phyloP scores from a whole-genome alignment of 495 filamentous ascomycete genomes.

The Neurospora africana region DNA sequence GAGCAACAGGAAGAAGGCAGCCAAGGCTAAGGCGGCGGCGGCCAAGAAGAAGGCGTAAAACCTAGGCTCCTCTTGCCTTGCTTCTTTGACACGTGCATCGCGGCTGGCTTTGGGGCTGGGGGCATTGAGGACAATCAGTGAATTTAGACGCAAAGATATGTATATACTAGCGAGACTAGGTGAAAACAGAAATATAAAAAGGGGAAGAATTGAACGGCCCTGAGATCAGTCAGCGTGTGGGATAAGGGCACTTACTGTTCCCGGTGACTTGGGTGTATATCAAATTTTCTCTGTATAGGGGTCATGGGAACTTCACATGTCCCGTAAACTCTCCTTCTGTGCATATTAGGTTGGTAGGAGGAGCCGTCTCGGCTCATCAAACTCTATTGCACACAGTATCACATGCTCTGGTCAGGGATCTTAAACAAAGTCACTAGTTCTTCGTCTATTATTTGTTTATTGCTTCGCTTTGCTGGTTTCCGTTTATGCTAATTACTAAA shows the following conservation, averaged over 20 bases:
- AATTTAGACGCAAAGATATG: not conserved
- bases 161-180: not conserved
- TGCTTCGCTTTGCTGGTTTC: not conserved
- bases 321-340: not conserved
- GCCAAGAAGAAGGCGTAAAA: constrained; percentile 39
- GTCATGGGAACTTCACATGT: not conserved
- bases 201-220: not conserved
- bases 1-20: constrained; percentile 93
- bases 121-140: not conserved
- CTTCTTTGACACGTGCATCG: not conserved
- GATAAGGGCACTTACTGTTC: not conserved
- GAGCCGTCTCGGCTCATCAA: not conserved
- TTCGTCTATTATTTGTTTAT: not conserved
- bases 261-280: not conserved
- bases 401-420: not conserved
- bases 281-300: not conserved
- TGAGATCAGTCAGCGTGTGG: not conserved
- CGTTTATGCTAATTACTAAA: not conserved
- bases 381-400: not conserved
- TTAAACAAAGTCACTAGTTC: not conserved
- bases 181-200: not conserved
- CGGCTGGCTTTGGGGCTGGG: not conserved
- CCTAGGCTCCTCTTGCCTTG: not conserved
- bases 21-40: constrained; percentile 72
- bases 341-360: not conserved